Base-by-base conservation (phyloP, 2,329 filamentous ascomycete species). In the Coniochaeta prunicola region DNA sequence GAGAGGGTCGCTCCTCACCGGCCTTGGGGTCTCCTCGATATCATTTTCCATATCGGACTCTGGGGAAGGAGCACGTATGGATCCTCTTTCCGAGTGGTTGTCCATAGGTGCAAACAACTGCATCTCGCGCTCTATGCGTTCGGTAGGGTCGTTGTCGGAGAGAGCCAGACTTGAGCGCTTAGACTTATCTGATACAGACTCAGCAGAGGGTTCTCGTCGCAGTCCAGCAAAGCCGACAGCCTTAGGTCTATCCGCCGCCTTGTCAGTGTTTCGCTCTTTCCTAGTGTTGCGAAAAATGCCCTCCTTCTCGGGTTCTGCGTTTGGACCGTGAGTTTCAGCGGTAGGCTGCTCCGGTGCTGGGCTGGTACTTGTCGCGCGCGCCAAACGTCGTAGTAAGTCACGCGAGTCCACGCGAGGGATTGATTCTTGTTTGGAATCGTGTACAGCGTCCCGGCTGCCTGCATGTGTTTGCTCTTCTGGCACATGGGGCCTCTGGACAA, bases 61-160 rank as follows among this genome's bases (percentile, higher is more conserved):
- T 24, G 53, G 74, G 0, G 82, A 84, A 2, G 77, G 74, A 4
- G 78, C 81, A 38, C 79, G 76, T 19, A 78, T 70, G 4, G 82
- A 84, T 1, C 81, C 81, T 48, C 73, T 76, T 64, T 85, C 82
- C 1, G 82, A 85, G 45, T 82, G 75, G 60, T 79, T 81, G 33
- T 84, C 81, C 17, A 70, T 64, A 0, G 77, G 79, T 15, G 80
- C 82, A 67, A 85, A 85, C 9, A 85, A 73, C 55, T 76, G 78
- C 71, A 79, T 77, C 68, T 85, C 82, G 10, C 74, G 78, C 64
- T 82, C 77, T 56, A 85, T 83, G 50, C 82, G 79, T 63, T 81
- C 81, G 1, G 76, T 80, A 4, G 82, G 81, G 61, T 85, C 82
- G 15, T 71, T 66, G 58, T 84, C 81, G 0, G 81, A 83, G 59